Evolutionary conservation across 2,329 filamentous ascomycete genomes (phyloP), one percentile per base, ranked within the genome.

Genomic region (Parascedosporium putredinis): DNA sequence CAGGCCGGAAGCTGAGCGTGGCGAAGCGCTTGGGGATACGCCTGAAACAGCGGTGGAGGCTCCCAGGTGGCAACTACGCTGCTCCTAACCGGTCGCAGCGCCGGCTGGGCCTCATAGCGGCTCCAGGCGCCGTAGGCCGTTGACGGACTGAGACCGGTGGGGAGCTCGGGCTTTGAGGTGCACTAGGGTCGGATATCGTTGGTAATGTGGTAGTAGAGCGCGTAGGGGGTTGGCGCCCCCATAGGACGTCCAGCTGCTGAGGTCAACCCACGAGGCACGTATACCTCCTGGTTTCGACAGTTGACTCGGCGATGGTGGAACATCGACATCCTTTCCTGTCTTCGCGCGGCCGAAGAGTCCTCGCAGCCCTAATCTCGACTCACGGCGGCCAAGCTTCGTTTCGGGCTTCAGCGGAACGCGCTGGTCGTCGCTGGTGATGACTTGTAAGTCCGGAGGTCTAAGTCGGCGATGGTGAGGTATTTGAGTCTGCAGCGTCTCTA

Each of bases 21-120:
- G 59, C 86, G 89, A 56, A 88, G 76, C 2, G 88, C 81, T 64
- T 95, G 89, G 0, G 87, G 84, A 61, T 89, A 95, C 10, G 87
- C 88, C 62, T 95, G 86, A 63, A 90, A 94, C 10, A 96, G 69
- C 2, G 88, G 86, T 5, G 88, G 86, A 14, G 83, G 77, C 50
- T 79, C 76, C 82, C 82, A 87, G 10, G 66, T 64, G 3, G 67
- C 63, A 22, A 71, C 54, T 3, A 64, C 9, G 4, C 25, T 40
- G 5, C 43, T 14, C n/a, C 14, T 45, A 9, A 31, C 9, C 43
- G 14, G 14, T 29, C 9, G 18, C 4, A 23, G 20, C 14, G 43
- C 12, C 20, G 29, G 18, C n/a, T n/a, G 10, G 29, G 23, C 27
- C 43, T 27, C 12, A 20, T 23, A 20, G 43, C 23, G 12, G 6